phyloP scores from a whole-genome alignment of 768 basidiomycete species.

The Phaeolepiota aurea region DNA sequence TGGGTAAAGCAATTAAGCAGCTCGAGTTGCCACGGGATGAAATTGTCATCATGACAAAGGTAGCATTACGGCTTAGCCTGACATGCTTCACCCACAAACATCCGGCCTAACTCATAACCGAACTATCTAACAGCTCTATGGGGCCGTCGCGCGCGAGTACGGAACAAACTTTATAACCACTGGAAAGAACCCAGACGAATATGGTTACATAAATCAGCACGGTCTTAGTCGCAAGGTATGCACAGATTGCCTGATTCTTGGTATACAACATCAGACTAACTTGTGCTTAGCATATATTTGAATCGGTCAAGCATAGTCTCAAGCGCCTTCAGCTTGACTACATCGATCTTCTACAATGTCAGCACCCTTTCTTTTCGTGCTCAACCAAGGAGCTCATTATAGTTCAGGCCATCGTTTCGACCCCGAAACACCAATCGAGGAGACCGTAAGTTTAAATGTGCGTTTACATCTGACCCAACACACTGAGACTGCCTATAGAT shows the following conservation, averaged over 20 bases:
- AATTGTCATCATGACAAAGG: constrained; percentile 76
- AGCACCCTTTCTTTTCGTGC: too few relatives aligned
- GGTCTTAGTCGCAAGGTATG: constrained; percentile 29
- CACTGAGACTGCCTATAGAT: constrained; percentile 33
- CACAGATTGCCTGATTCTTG: not conserved
- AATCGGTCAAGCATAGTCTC: constrained; percentile 51
- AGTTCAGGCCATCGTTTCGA: constrained; percentile 48
- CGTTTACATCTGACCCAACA: not conserved
- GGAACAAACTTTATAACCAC: not conserved
- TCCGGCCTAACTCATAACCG: too few relatives aligned
- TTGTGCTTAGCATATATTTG: constrained; percentile 58
- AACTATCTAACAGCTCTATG: too few relatives aligned
- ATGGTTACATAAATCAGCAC: constrained; percentile 47
- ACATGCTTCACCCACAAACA: too few relatives aligned
- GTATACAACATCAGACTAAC: not conserved
- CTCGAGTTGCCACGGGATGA: constrained; percentile 60
- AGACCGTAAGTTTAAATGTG: constrained; percentile 41
- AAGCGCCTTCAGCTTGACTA: constrained; percentile 68
- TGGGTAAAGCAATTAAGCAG: constrained; percentile 69
- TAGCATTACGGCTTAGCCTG: too few relatives aligned
- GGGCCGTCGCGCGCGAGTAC: constrained; percentile 17
- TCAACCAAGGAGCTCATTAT: not conserved
- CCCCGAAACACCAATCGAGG: constrained; percentile 47
- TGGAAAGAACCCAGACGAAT: constrained; percentile 24
- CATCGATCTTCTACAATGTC: constrained; percentile 68